Evolutionary conservation across 2,329 filamentous ascomycete species (phyloP).

Genomic region (Coleophoma crateriformis): DNA sequence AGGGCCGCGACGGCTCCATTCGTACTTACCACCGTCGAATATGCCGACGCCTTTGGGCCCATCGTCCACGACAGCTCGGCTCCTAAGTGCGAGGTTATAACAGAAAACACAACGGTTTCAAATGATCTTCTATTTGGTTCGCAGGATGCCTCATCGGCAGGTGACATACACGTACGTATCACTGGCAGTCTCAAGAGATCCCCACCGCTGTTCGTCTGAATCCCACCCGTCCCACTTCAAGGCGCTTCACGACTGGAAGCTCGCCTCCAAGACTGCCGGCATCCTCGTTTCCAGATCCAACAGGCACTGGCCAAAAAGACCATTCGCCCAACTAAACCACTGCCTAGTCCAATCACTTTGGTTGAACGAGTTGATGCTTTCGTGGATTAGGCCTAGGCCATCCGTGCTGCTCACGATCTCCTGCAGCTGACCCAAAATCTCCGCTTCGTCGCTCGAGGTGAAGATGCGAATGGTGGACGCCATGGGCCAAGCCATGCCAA

Average conservation of each 20-base stretch:
- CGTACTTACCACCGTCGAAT: too few relatives aligned
- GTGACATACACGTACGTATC: too few relatives aligned
- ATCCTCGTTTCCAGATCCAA: conserved; percentile 70
- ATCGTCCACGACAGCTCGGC: too few relatives aligned
- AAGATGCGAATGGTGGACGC: conserved; percentile 46
- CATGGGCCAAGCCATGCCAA: conserved; percentile 50
- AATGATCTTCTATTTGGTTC: too few relatives aligned
- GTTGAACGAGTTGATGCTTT: conserved; percentile 39
- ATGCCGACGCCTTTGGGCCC: too few relatives aligned
- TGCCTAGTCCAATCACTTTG: conserved; percentile 34
- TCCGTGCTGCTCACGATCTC: conserved; percentile 20
- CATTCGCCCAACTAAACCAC: conserved; percentile 81
- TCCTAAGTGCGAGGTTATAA: too few relatives aligned
- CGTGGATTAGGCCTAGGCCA: conserved; percentile 39
- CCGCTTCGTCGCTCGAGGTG: conserved; percentile 33
- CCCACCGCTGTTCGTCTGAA: too few relatives aligned
- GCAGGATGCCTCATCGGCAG: too few relatives aligned
- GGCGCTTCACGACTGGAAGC: conserved; percentile 34
- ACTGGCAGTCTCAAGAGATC: too few relatives aligned
- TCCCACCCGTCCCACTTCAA: too few relatives aligned
- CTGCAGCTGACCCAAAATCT: conserved; percentile 22
- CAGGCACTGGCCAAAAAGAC: conserved; percentile 79
- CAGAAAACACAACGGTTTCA: too few relatives aligned
- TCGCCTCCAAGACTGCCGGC: conserved; percentile 53
- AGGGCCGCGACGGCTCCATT: too few relatives aligned